A percentile compares a stretch with the other conserved stretches of the same genome.
These are phyloP conservation scores for Eucalyptus rudis DNA, from an alignment of 345 rosid genomes.

Conservation along the genomic window DNA sequence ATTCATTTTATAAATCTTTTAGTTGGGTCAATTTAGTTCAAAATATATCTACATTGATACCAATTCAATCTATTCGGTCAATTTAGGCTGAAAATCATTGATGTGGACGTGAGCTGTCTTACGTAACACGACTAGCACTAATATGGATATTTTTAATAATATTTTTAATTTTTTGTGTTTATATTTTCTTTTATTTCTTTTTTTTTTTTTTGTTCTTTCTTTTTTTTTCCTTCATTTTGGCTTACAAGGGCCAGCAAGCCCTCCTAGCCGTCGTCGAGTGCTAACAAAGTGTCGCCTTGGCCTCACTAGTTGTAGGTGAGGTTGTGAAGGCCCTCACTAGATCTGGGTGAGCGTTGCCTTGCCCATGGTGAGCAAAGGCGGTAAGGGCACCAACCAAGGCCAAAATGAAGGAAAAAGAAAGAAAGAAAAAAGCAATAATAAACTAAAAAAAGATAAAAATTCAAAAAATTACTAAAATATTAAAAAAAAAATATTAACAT, in stretches of 20 bases:
- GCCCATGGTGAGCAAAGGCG: fast-evolving
- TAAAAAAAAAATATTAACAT: fast-evolving
- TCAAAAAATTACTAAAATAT: too few species aligned
- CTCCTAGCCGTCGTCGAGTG: fast-evolving
- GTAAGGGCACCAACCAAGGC: fast-evolving
- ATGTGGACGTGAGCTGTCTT: fast-evolving
- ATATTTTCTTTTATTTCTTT: too few species aligned
- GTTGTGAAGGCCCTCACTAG: fast-evolving
- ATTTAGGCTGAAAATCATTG: fast-evolving
- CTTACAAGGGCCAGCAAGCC: fast-evolving
- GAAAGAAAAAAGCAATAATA: too few species aligned
- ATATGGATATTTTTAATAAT: fast-evolving
- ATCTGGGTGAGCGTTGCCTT: fast-evolving
- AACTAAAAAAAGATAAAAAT: too few species aligned
- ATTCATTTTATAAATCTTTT: fast-evolving
- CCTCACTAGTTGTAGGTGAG: too few species aligned
- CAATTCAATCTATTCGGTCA: fast-evolving
- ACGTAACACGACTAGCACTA: fast-evolving
- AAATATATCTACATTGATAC: fast-evolving
- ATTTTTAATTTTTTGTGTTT: fast-evolving
- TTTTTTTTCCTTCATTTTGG: too few species aligned
- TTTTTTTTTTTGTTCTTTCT: fast-evolving
- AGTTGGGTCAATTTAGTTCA: fast-evolving
- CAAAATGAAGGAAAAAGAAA: fast-evolving
- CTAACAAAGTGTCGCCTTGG: fast-evolving